A percentile compares a stretch with the other conserved stretches of the same genome.
phyloP scores from a whole-genome alignment of 2,329 filamentous ascomycete genomes.

The Colletotrichum costaricense region DNA sequence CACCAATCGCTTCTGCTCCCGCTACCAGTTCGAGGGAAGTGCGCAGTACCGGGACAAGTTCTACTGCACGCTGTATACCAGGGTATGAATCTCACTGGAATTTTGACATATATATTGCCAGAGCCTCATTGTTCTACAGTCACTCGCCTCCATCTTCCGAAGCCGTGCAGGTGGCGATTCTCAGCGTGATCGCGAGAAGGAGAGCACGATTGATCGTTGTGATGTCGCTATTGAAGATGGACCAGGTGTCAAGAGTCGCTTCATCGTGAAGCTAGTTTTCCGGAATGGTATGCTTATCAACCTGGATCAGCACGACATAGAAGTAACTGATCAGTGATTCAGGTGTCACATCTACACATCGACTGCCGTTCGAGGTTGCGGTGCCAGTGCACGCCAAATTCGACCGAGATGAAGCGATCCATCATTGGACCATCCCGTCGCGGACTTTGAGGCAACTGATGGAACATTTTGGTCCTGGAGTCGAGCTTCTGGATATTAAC shows the following conservation, averaged over 20 bases:
- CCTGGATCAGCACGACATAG: neutral
- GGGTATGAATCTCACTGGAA: slow-evolving; percentile 55
- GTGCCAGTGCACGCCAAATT: slow-evolving; percentile 84
- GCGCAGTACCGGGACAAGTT: slow-evolving; percentile 69
- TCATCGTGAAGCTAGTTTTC: slow-evolving; percentile 79
- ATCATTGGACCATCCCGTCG: slow-evolving; percentile 79
- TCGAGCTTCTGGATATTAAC: slow-evolving; percentile 84
- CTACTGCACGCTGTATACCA: slow-evolving; percentile 80
- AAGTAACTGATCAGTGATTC: slow-evolving; percentile 3
- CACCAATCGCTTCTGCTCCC: slow-evolving; percentile 76
- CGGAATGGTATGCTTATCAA: slow-evolving; percentile 67
- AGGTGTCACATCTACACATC: slow-evolving; percentile 82
- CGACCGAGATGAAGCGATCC: slow-evolving; percentile 71
- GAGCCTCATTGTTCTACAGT: slow-evolving; percentile 49
- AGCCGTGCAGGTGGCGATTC: slow-evolving; percentile 70
- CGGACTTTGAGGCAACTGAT: slow-evolving; percentile 78
- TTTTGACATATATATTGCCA: neutral
- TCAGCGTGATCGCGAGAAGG: slow-evolving; percentile 68
- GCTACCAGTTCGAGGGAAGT: slow-evolving; percentile 73
- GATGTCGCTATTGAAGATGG: slow-evolving; percentile 81
- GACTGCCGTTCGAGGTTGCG: slow-evolving; percentile 78
- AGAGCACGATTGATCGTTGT: slow-evolving; percentile 78
- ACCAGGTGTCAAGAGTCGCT: slow-evolving; percentile 76
- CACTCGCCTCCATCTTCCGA: slow-evolving; percentile 80
- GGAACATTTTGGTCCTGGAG: slow-evolving; percentile 84